These are phyloP conservation scores for Westerdykella ornata DNA, from an alignment of 2,329 filamentous ascomycete species.

Conservation along the genomic window DNA sequence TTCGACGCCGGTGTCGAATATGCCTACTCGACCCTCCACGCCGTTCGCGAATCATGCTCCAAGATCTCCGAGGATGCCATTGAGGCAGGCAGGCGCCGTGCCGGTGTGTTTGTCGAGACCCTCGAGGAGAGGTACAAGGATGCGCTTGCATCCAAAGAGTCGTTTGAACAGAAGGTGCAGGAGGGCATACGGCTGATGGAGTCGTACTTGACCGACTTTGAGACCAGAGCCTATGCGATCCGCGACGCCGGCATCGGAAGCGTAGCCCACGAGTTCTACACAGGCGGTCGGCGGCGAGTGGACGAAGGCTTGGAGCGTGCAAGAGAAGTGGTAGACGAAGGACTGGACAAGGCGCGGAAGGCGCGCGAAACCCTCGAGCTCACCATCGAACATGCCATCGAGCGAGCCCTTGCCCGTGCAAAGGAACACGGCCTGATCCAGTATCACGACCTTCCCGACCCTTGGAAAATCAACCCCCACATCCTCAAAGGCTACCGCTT, in stretches of 20 bases:
- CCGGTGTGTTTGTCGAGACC: constrained; percentile 87
- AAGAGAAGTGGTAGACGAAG: constrained; percentile 69
- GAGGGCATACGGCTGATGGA: constrained; percentile 84
- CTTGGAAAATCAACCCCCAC: constrained; percentile 93
- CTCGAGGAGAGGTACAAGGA: constrained; percentile 83
- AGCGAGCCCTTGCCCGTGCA: constrained; percentile 67
- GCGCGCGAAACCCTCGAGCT: constrained; percentile 52
- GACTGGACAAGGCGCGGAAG: constrained; percentile 72
- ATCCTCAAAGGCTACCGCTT: constrained; percentile 91
- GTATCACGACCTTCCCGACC: constrained; percentile 83
- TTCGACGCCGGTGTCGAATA: constrained; percentile 78
- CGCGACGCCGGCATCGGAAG: constrained; percentile 69
- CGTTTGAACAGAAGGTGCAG: constrained; percentile 83
- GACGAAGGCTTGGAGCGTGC: constrained; percentile 72
- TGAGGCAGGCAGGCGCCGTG: constrained; percentile 73
- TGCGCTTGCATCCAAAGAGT: constrained; percentile 74
- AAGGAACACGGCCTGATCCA: constrained; percentile 74
- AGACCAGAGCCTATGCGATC: constrained; percentile 72
- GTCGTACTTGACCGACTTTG: constrained; percentile 75
- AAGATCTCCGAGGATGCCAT: constrained; percentile 85
- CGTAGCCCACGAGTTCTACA: constrained; percentile 65
- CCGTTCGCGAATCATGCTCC: constrained; percentile 81
- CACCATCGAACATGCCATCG: constrained; percentile 76
- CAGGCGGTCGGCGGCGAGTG: constrained; percentile 70
- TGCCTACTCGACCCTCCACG: constrained; percentile 77